Evolutionary conservation across 805 yeast genomes (phyloP), one percentile per base, ranked within the genome.

Genomic region (Sugiyamaella qingdaonensis): DNA sequence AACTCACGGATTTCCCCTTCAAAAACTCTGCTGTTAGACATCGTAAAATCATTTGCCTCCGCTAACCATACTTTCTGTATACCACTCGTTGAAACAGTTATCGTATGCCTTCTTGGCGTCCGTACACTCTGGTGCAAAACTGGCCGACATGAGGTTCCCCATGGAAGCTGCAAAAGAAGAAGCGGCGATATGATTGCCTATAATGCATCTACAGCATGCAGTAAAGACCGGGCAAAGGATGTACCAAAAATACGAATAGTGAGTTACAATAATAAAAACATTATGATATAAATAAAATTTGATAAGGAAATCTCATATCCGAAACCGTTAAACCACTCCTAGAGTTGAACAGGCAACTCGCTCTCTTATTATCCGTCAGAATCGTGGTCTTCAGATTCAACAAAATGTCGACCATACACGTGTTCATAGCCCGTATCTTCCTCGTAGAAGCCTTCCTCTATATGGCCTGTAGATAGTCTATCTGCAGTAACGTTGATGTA

Each of bases 91-190:
- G 73, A 94, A 94, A 69, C 99, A 94, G 64, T 84, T 86, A 66
- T 94, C 98, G 65, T 94, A 94, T 63, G 82, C 80, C 61, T 82
- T 81, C 70, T 94, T 94, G 54, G 85, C 79, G 34, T 82, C 86
- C 19, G 95, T 88, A 71, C 99, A 94, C 72, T 94, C 98, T 24
- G 97, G 97, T 35, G 99, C 98, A 76, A 94, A 87, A 56, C 96
- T 89, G 5, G 95, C 77, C 14, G 91, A 85, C 86, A 86, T 80
- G 50, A 75, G 68, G 69, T 82, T 83, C 48, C 90, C 90, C 89
- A 85, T 84, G 29, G 39, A 14, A 46, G 29, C 29, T 45, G 48
- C 10, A 32, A 18, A 36, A 7, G 37, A 11, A 14, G 27, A 45
- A 45, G 48, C 48, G 10, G 48, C 24, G 43, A 24, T 3, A 7